A percentile compares a stretch with the other conserved stretches of the same genome.
These are phyloP conservation scores for Antitrichia curtipendula DNA, from an alignment of 225 moss, liverwort and hornwort species.

Conservation along the genomic window DNA sequence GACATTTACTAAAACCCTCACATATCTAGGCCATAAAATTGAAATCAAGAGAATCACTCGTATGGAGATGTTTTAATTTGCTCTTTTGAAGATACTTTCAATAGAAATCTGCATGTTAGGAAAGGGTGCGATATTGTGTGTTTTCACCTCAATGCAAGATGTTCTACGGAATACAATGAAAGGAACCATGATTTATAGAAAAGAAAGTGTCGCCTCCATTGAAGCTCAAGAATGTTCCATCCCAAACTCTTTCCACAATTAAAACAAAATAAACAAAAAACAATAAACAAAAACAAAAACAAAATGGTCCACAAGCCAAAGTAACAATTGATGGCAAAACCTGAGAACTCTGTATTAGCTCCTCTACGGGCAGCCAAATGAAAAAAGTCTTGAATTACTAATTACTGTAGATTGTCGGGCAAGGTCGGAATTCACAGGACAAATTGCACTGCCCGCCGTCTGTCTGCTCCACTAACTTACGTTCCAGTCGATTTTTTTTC, in stretches of 20 bases:
- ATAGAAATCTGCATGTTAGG: no score
- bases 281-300: no score
- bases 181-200: rapidly evolving
- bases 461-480: neutral
- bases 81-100: no score
- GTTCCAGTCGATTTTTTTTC: no score
- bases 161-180: neutral
- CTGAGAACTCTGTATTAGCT: neutral
- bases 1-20: rapidly evolving
- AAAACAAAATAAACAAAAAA: no score
- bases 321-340: neutral
- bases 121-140: no score
- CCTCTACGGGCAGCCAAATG: no score
- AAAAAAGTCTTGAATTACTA: no score
- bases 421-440: neutral
- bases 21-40: neutral
- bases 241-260: neutral
- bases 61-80: no score
- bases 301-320: neutral
- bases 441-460: neutral
- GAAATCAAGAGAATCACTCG: rapidly evolving
- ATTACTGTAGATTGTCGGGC: neutral
- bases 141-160: no score
- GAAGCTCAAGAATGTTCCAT: no score
- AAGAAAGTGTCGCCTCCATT: neutral